A percentile compares a stretch with the other conserved stretches of the same genome.
Evolutionary conservation across 2,329 filamentous ascomycete species (phyloP).

Genomic region (Grosmannia serpens): DNA sequence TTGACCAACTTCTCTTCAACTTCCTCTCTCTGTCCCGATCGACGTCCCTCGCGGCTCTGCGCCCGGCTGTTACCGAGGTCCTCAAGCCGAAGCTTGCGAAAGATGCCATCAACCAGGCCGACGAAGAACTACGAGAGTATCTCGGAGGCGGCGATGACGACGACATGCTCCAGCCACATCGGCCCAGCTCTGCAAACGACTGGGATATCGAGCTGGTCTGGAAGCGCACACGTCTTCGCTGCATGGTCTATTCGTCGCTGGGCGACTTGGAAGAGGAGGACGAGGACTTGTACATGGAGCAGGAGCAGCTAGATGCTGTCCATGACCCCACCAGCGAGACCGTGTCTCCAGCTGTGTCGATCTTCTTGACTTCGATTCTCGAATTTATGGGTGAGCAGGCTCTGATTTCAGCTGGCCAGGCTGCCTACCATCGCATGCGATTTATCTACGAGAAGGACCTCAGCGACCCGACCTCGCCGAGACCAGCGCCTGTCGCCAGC

Average conservation of each 20-base stretch:
- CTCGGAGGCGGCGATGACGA: constrained; percentile 70
- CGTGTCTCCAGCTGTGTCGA: constrained; percentile 83
- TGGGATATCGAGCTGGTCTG: constrained; percentile 92
- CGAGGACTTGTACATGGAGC: constrained; percentile 77
- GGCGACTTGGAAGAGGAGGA: constrained; percentile 98
- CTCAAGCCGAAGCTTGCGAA: constrained; percentile 81
- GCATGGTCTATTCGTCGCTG: constrained; percentile 96
- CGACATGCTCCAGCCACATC: constrained; percentile 47
- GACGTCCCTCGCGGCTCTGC: constrained; percentile 61
- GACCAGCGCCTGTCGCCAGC: constrained; percentile 40
- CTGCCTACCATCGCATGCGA: constrained; percentile 59
- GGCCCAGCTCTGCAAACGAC: constrained; percentile 39
- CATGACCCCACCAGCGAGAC: constrained; percentile 51
- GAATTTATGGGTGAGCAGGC: constrained; percentile 92
- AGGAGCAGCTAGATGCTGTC: constrained; percentile 56
- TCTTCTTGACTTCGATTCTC: constrained; percentile 89
- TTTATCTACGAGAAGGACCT: constrained; percentile 47
- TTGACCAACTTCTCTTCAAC: constrained; percentile 87
- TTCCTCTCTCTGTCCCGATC: constrained; percentile 73
- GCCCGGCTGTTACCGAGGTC: constrained; percentile 74
- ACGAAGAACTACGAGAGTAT: constrained; percentile 60
- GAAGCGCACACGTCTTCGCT: constrained; percentile 84
- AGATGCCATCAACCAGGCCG: constrained; percentile 34
- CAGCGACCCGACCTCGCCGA: constrained; percentile 33
- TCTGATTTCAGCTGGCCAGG: constrained; percentile 75